These are phyloP conservation scores for Salix udensis DNA, from an alignment of 345 rosid species.

Conservation along the genomic window DNA sequence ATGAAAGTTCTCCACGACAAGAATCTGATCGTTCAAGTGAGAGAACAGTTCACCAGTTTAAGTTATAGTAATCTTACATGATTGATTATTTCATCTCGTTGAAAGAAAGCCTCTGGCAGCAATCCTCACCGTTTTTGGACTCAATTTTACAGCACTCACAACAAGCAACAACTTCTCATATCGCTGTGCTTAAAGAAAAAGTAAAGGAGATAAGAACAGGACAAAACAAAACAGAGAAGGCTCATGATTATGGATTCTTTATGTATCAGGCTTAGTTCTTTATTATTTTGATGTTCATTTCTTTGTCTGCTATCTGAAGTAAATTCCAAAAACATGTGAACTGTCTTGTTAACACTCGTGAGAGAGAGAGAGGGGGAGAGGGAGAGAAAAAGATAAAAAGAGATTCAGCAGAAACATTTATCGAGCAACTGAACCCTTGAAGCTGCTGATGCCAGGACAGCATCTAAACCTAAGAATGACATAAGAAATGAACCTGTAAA, in stretches of 20 bases:
- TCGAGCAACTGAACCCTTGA: slow-evolving; percentile 29
- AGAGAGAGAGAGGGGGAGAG: slow-evolving; percentile 16
- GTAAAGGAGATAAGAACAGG: not conserved
- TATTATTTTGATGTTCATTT: not conserved
- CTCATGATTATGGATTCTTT: not conserved
- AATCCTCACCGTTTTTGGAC: too few species aligned
- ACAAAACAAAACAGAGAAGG: not conserved
- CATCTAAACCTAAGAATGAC: slow-evolving; percentile 72
- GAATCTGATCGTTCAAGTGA: too few species aligned
- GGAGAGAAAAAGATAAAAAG: not conserved
- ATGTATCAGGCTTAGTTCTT: not conserved
- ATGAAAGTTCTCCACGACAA: too few species aligned
- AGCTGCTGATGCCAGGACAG: slow-evolving; percentile 49
- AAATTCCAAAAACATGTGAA: slow-evolving; percentile 46
- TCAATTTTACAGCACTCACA: too few species aligned
- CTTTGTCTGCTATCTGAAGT: slow-evolving; percentile 29
- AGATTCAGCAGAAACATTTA: not conserved
- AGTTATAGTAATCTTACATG: too few species aligned
- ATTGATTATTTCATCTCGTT: too few species aligned
- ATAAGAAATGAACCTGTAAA: slow-evolving; percentile 79
- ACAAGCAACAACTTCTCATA: too few species aligned
- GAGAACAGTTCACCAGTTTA: too few species aligned
- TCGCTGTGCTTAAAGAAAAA: too few species aligned
- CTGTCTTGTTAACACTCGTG: slow-evolving; percentile 27
- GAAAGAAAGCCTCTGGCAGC: too few species aligned